Base-by-base conservation (phyloP, 1,284 basidiomycete species). In the Mycosarcoma maydis region DNA sequence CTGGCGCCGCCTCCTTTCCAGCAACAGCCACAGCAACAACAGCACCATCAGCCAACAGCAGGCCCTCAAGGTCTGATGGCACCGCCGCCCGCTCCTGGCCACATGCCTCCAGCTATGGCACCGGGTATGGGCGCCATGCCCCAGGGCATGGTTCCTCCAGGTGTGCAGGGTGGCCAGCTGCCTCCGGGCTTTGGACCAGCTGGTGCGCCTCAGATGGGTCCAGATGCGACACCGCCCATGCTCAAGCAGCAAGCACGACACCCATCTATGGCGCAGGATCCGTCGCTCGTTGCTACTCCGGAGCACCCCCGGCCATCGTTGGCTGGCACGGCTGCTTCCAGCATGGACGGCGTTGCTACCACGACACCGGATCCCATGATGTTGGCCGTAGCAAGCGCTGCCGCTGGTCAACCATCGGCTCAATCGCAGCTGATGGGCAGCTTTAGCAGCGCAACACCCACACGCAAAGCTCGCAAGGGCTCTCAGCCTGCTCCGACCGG, bases 331-430 rank as follows among this genome's bases (percentile, higher is more conserved):
- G 46, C 53, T 42, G 47, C 48, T 30, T 34, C 51, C 1, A 48
- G 48, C 4, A 32, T 56, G 51, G 65, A 68, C 17, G 49, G 44
- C 7, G 26, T 50, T 14, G 57, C 57, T 38, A 49, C 58, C 11
- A 42, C 57, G 5, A 58, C 54, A 23, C 48, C 66, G 13, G 59
- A 62, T 43, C 66, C 59, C 14, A 42, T 42, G 29, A 44, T 62
- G 46, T 47, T 71, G 42, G 68, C 68, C 6, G 68, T 61, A 30
- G 68, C 68, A 26, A 65, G 53, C 17, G 68, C 68, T 24, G 68
- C 68, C 1, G 29, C 57, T 16, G 29, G 20, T 0, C 68, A 71
- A 23, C 53, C 68, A 4, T 56, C 56, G 24, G 68, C 68, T 10
- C 60, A 65, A 36, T 34, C 42, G n/a, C 68, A 71, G 41, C 44